Base-by-base conservation (phyloP, 495 filamentous ascomycete species). In the Lophiostoma macrostomum region DNA sequence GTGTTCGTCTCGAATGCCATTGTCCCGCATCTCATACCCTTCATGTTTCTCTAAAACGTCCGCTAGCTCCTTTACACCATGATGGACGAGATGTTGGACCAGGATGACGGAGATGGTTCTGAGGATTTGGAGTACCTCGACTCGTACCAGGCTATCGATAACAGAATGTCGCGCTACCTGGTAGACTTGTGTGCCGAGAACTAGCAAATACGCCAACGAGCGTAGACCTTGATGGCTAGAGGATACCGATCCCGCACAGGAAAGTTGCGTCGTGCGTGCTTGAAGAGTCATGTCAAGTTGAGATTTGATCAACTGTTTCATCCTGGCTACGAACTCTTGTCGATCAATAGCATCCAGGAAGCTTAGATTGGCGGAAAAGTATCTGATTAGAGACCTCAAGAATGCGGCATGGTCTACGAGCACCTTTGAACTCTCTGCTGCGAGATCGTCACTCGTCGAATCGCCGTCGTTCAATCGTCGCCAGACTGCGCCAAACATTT, bases 1-100 rank as follows among this genome's bases (percentile, higher is more conserved):
- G 22, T 81, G 73, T 10, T 82, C 74, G 12, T 78, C 72, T 20
- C 74, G 74, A 45, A 95, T 84, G 0, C 87, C 89, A 30, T 68
- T 74, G 45, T 91, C 88, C 16, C 81, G 73, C 31, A 71, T 68
- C 3, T 75, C 62, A 24, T 69, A 60, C 4, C 65, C 69, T 52
- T 83, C 79, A 36, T 84, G 77, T 18, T 83, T 75, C 18, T 82
- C 75, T 47, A 88, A 80, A n/a, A 88, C 71, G n/a, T 65, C 64
- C 16, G 74, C 75, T 19, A 95, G 64, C 10, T 56, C 52, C 7
- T 11, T 7, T 12, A 56, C 20, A 20, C 45, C 58, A 19, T 43
- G 23, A 22, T 39, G 58, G 5, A 67, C 27, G 3, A 64, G 8
- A n/a, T 48, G 24, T 18, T 47, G 27, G 1, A 63, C 54, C 7